Evolutionary conservation across 1,284 basidiomycete species (phyloP).

Genomic region (Trichosporon asahii): DNA sequence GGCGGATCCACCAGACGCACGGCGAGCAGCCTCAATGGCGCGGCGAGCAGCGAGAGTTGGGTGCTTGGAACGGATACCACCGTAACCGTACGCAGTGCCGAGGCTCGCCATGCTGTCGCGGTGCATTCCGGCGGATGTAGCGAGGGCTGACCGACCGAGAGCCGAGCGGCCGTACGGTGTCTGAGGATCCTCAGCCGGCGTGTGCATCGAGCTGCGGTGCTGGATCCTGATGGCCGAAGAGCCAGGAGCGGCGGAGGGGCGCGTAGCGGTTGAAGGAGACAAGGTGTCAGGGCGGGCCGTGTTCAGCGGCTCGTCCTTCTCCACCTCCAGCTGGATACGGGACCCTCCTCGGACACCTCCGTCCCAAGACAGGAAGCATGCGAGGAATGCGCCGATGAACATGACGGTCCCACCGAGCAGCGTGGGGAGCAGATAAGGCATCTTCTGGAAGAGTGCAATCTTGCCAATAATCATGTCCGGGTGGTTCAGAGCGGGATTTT

Average conservation of each 20-base stretch:
- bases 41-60: slow-evolving; percentile 50
- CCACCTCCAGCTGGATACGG: slow-evolving; percentile 67
- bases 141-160: not conserved
- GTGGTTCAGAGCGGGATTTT: slow-evolving; percentile 80
- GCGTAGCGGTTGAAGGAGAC: slow-evolving; percentile 20
- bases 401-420: slow-evolving; percentile 72
- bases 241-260: slow-evolving; percentile 22
- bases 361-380: slow-evolving; percentile 83
- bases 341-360: slow-evolving; percentile 80
- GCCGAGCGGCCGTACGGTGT: slow-evolving; percentile 11
- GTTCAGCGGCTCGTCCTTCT: slow-evolving; percentile 59
- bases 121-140: slow-evolving; percentile 3
- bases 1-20: slow-evolving; percentile 41
- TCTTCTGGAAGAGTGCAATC: slow-evolving; percentile 64
- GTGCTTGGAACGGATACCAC: slow-evolving; percentile 52
- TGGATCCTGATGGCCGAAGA: slow-evolving; percentile 29
- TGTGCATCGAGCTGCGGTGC: slow-evolving; percentile 10
- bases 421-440: slow-evolving; percentile 91
- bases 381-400: slow-evolving; percentile 70
- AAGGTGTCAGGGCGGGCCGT: slow-evolving; percentile 12
- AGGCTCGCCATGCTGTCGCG: slow-evolving; percentile 45
- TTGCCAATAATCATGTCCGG: slow-evolving; percentile 64
- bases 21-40: slow-evolving; percentile 47
- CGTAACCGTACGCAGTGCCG: slow-evolving; percentile 40
- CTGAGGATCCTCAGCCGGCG: not conserved